Conservation (phyloP, 2,329 filamentous ascomycete genomes). For the Colletotrichum acutatum region DNA sequence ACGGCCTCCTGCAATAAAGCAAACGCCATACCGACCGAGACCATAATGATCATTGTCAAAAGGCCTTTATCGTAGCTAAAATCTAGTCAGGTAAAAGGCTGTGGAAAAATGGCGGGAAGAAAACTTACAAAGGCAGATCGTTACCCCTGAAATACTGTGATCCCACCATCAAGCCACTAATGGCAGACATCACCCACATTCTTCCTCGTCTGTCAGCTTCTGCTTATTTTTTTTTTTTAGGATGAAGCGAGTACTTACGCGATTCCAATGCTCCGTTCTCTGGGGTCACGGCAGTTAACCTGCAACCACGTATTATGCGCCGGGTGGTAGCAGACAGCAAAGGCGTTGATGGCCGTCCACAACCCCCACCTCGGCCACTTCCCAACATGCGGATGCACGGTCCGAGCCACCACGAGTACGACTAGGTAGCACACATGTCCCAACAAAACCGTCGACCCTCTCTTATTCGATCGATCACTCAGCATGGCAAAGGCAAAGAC, state of each 20-base stretch:
- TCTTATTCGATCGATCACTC: constrained; percentile 56
- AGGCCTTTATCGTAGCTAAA: constrained; percentile 55
- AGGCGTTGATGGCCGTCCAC: constrained; percentile 62
- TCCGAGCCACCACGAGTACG: constrained; percentile 53
- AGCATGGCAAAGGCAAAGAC: constrained; percentile 60
- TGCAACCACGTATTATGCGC: constrained; percentile 65
- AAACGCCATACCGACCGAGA: constrained; percentile 52
- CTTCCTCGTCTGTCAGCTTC: constrained; percentile 19
- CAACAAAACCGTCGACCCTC: constrained; percentile 55
- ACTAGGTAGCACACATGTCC: constrained; percentile 58
- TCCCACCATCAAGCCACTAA: constrained; percentile 60
- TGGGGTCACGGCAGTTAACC: constrained; percentile 58
- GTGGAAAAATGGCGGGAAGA: background rate
- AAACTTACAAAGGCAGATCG: constrained; percentile 52
- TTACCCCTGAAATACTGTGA: constrained; percentile 59
- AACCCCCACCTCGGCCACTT: constrained; percentile 61
- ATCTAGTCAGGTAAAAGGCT: background rate
- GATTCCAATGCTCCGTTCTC: constrained; percentile 60
- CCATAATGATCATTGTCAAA: constrained; percentile 57
- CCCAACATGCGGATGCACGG: constrained; percentile 54
- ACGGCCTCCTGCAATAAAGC: constrained; percentile 52
- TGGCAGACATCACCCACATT: constrained; percentile 63
- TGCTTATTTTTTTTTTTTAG: too few relatives aligned
- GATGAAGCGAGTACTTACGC: constrained; percentile 47
- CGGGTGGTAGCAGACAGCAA: constrained; percentile 65